Evolutionary conservation across 2,329 filamentous ascomycete genomes (phyloP).

Genomic region (Apiospora sp.): DNA sequence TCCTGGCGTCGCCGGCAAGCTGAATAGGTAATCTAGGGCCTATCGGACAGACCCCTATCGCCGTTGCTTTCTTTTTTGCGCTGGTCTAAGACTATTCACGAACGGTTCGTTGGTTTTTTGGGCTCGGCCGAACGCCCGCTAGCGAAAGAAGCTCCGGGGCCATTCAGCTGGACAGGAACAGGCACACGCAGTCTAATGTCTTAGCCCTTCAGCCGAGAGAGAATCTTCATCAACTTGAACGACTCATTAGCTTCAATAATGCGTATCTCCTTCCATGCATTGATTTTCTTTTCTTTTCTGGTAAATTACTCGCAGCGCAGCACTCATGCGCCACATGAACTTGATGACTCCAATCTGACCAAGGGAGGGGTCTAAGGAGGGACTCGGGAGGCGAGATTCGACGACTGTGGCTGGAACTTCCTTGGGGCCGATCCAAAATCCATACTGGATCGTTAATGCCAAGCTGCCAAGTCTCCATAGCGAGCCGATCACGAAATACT

Average conservation of each 20-base stretch:
- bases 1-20: background rate
- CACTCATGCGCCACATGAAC: background rate
- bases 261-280: background rate
- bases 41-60: constrained; percentile 9
- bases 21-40: background rate
- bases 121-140: constrained; percentile 1
- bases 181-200: constrained; percentile 11
- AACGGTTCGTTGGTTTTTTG: constrained; percentile 18
- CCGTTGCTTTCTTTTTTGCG: background rate
- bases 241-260: constrained; percentile 9
- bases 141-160: background rate
- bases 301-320: background rate
- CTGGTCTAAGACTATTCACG: constrained; percentile 17
- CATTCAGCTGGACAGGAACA: constrained; percentile 1
- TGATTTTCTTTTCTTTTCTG: constrained; percentile 13
- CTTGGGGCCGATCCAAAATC: background rate
- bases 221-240: constrained; percentile 4
- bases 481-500: constrained; percentile 17
- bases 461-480: constrained; percentile 18
- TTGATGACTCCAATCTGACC: background rate
- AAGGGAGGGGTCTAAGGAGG: background rate
- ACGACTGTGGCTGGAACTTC: constrained; percentile 13
- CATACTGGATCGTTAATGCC: background rate
- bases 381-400: background rate
- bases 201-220: background rate